Conservation (phyloP, 495 filamentous ascomycete genomes). For the Gamarada debralockiae region DNA sequence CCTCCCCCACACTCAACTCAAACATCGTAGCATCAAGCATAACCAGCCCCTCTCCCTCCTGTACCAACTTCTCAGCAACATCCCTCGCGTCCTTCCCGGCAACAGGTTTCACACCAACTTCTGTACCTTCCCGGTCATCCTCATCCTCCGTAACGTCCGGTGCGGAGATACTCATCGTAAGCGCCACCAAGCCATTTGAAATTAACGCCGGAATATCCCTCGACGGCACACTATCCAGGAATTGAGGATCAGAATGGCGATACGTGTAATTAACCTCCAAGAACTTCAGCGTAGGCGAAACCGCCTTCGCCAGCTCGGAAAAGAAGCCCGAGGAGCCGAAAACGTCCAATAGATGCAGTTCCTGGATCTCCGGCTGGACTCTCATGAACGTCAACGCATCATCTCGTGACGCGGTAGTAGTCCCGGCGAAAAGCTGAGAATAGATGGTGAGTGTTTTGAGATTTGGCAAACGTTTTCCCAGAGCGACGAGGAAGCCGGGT, state of each 20-base stretch:
- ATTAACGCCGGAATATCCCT: constrained; percentile 6
- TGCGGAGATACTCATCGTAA: constrained; percentile 2
- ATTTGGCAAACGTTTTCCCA: constrained; percentile 26
- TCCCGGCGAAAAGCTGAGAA: constrained; percentile 34
- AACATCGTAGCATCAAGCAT: constrained; percentile 20
- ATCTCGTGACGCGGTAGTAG: constrained; percentile 21
- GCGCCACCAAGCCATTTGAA: constrained; percentile 7
- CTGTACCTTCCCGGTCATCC: constrained; percentile 20
- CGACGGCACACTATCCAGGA: constrained; percentile 23
- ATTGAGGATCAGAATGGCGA: constrained; percentile 30
- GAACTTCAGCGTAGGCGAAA: constrained; percentile 24
- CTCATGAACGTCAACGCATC: constrained; percentile 34
- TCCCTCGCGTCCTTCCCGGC: constrained; percentile 1
- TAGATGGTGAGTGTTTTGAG: constrained; percentile 35
- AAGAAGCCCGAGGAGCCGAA: constrained; percentile 33
- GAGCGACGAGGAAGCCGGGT: constrained; percentile 29
- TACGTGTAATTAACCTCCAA: constrained; percentile 34
- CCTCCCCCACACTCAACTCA: constrained; percentile 6
- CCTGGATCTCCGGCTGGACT: constrained; percentile 19
- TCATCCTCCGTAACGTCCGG: constrained; percentile 13
- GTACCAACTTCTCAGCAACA: background rate
- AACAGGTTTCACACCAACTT: constrained; percentile 19
- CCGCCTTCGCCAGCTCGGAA: constrained; percentile 5
- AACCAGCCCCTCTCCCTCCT: constrained; percentile 8
- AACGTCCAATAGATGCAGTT: constrained; percentile 38